Percentiles rank a stretch among this genome's conserved stretches.
These are phyloP conservation scores for Wallacemonas rigidus DNA, from an alignment of 208 protist species.

Conservation along the genomic window DNA sequence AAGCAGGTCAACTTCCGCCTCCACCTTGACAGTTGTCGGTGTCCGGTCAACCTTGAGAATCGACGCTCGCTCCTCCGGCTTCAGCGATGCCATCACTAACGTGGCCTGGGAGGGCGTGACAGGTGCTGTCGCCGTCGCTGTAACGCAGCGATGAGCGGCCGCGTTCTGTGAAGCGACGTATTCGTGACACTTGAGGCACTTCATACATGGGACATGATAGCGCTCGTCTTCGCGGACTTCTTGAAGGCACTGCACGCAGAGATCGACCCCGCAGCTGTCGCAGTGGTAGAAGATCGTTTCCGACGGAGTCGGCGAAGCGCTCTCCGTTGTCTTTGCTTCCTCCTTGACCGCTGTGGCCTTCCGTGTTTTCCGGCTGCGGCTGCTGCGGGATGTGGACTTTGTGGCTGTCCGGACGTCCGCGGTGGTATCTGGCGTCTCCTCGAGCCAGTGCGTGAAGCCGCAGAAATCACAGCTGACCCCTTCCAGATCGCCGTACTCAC, in stretches of 20 bases:
- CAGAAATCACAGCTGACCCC: slow-evolving; percentile 90
- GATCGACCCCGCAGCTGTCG: slow-evolving; percentile 60
- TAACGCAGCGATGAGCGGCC: slow-evolving; percentile 18
- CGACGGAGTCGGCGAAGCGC: background rate
- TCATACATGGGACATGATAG: slow-evolving; percentile 79
- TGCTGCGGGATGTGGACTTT: slow-evolving; percentile 10
- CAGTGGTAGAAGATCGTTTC: slow-evolving; percentile 64
- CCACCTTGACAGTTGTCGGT: background rate
- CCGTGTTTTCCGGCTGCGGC: slow-evolving; percentile 13
- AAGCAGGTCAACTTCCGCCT: slow-evolving; percentile 12
- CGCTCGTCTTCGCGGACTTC: slow-evolving; percentile 61
- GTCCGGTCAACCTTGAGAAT: background rate
- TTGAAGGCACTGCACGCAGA: slow-evolving; percentile 58
- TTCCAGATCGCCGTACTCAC: slow-evolving; percentile 55
- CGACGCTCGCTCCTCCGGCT: background rate
- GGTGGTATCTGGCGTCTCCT: slow-evolving; percentile 1
- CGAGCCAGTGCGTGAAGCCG: slow-evolving; percentile 70
- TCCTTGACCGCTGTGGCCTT: slow-evolving; percentile 3
- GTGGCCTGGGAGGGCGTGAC: background rate
- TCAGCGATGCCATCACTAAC: slow-evolving; percentile 7
- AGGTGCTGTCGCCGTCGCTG: background rate
- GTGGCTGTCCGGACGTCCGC: background rate
- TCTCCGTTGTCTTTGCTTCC: background rate
- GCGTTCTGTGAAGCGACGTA: slow-evolving; percentile 45
- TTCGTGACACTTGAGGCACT: slow-evolving; percentile 57